A percentile compares a stretch with the other conserved stretches of the same genome.
phyloP scores from a whole-genome alignment of 805 yeast species.

The Yarrowia bubula region DNA sequence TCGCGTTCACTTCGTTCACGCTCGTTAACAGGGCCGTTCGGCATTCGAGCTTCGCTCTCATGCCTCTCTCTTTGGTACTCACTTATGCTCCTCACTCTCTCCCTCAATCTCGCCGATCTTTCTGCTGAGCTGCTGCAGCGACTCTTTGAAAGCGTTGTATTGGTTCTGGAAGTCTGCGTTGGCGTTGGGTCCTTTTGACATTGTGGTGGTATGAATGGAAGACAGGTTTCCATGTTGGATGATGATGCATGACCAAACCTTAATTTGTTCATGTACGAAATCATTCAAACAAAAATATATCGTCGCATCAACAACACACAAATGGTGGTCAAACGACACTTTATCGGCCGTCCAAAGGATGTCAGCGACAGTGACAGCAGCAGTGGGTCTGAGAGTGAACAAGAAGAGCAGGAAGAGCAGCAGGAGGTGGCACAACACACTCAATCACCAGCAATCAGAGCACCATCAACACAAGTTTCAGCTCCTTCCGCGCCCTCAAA shows the following conservation, averaged over 20 bases:
- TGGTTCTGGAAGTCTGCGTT: constrained; percentile 42
- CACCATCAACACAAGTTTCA: not conserved
- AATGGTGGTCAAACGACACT: constrained; percentile 14
- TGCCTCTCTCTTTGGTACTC: not conserved
- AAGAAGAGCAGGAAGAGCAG: not conserved
- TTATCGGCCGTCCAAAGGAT: constrained; percentile 16
- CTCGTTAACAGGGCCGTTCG: not conserved
- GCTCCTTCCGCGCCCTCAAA: too few relatives aligned
- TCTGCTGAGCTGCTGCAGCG: constrained; percentile 39
- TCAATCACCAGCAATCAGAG: not conserved
- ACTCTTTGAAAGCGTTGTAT: constrained; percentile 43
- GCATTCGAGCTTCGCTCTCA: not conserved
- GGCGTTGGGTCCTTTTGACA: constrained; percentile 15
- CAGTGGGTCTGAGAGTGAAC: not conserved
- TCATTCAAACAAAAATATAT: not conserved
- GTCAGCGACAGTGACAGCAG: constrained; percentile 7
- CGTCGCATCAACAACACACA: not conserved
- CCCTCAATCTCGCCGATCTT: constrained; percentile 45
- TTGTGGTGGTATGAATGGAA: not conserved
- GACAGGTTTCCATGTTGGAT: constrained; percentile 1
- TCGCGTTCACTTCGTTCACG: not conserved
- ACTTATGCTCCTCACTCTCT: constrained; percentile 46
- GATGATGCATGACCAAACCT: too few relatives aligned
- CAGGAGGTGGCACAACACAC: not conserved
- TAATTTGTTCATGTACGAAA: not conserved